Evolutionary conservation across 345 rosid genomes (phyloP), one percentile per base, ranked within the genome.

Genomic region (Pugionium dolabratum): DNA sequence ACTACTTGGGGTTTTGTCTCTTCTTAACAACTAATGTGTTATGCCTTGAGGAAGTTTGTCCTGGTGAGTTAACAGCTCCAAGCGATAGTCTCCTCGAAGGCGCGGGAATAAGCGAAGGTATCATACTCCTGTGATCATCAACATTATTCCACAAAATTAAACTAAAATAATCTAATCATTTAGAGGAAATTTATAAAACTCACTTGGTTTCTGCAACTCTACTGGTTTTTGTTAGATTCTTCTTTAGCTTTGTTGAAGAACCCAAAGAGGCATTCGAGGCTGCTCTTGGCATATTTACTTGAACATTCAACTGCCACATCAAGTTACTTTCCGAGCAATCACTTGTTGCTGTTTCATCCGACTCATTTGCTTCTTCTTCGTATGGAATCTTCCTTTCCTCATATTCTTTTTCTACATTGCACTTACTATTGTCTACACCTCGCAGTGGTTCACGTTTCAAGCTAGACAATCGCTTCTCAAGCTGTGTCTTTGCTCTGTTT

Each of bases 271-370:
- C 67, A 77, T 62, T 86, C 57, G 76, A 49, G 37, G 73, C 30
- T 11, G 54, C 35, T 77, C 79, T 86, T 11, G 89, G 86, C 72
- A 83, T 51, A 42, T 54, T 81, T 57, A 82, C 83, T 76, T 86
- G 97, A 74, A 85, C 67, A 56, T 60, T 79, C 69, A 82, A 83
- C 67, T 86, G 97, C 86, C 85, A 85, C 52, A 63, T 70, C 76
- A 75, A 64, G 53, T 88, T 95, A 3, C 76, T 69, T 58, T 90
- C 99, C 1, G 95, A 86, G 70, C 84, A 85, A 74, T 93, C 97
- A 27, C 95, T 88, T 54, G 72, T 73, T 11, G 67, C 72, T 1
- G 90, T 83, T 46, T 85, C 97, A 6, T 93, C 97, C 8, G 82
- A 76, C 29, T 84, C 88, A 1, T 82, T 76, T 9, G 78, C 73